Conservation (phyloP, 352 stramenopile species). For the Ochromonadaceae sp. region DNA sequence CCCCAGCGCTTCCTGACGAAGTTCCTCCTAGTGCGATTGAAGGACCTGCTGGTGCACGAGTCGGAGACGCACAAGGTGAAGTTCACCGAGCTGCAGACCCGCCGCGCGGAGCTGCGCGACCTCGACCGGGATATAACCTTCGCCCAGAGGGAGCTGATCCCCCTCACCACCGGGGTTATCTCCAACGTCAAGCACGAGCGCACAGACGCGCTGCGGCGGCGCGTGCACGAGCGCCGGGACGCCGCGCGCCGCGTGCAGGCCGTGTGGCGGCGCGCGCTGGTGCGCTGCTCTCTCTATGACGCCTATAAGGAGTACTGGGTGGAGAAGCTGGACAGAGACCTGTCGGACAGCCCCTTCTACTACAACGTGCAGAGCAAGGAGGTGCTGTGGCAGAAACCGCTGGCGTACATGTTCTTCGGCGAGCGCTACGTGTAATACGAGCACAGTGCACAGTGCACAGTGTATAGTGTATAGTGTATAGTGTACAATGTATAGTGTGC, state of each 20-base stretch:
- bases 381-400: constrained; percentile 45
- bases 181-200: constrained; percentile 53
- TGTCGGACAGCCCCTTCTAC: constrained; percentile 62
- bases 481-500: too few relatives aligned
- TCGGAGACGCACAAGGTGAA: constrained; percentile 45
- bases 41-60: constrained; percentile 52
- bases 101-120: constrained; percentile 15
- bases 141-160: constrained; percentile 48
- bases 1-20: constrained; percentile 76
- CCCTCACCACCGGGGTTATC: constrained; percentile 56
- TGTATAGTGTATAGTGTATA: too few relatives aligned
- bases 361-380: constrained; percentile 72
- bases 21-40: constrained; percentile 69
- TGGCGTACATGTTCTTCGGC: constrained; percentile 33
- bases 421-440: too few relatives aligned
- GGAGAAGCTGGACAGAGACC: constrained; percentile 50
- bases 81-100: constrained; percentile 40
- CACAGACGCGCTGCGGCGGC: constrained; percentile 44
- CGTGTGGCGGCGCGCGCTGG: constrained; percentile 39
- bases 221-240: constrained; percentile 43
- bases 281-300: constrained; percentile 29
- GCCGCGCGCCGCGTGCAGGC: constrained; percentile 55
- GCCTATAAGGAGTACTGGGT: constrained; percentile 44
- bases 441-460: too few relatives aligned
- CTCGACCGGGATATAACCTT: constrained; percentile 19